Evolutionary conservation across 148 eudicot genomes (phyloP), one percentile per base, ranked within the genome.

Genomic region (Rhododendron ferrugineum): DNA sequence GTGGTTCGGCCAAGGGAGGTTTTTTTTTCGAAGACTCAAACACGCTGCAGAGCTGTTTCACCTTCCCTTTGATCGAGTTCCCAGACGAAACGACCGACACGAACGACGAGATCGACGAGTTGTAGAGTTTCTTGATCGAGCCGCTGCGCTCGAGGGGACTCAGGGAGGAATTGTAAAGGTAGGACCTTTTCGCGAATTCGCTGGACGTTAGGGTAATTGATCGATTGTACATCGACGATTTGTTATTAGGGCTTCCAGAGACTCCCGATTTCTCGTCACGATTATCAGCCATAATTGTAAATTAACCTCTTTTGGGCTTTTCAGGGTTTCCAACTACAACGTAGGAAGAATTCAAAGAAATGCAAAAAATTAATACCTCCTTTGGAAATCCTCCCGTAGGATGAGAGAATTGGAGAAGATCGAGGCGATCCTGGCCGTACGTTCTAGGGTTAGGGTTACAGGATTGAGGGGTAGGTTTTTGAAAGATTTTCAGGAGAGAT

Each of bases 1-100:
- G 46, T 3, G 85, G 66, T 15, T 68, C 70, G 14, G 52, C 44
- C 23, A 42, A 40, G 49, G 74, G 83, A 11, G 82, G 50, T 32
- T 82, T 6, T 87, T 87, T 26, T 86, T 85, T 91, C 1, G 90
- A 88, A 32, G 93, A n/a, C 87, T 95, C 98, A 30, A 95, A 95
- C 5, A 94, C 42, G 36, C 87, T 91, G 30, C 97, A 87, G 14
- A 95, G 93, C 87, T 86, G 81, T 54, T 79, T 92, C 23, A 95
- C 98, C 88, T 92, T 95, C 0, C 98, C 98, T 84, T 93, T 95
- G 54, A 95, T 73, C 6, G 93, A 86, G 88, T 79, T 84, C 0
- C 93, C 93, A 8, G 92, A 92, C 2, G 94, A 79, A 23, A 89
- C 91, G 23, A 85, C 82, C 4, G 90, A 89, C 14, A 78, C 90